These are phyloP conservation scores for Starmerella floris DNA, from an alignment of 805 yeast genomes.

Conservation along the genomic window DNA sequence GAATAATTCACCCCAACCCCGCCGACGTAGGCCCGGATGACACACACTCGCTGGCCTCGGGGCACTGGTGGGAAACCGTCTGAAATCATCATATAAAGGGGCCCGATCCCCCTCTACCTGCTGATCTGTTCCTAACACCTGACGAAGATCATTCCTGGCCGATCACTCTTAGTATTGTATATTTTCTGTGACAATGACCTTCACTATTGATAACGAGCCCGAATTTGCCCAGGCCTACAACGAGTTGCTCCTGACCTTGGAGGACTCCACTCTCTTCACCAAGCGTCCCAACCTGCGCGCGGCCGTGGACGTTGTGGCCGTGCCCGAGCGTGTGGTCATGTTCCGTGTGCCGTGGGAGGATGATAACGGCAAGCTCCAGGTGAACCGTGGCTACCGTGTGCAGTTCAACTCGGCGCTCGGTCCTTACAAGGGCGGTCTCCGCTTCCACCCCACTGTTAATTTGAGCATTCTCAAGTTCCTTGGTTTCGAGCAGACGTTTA, in stretches of 20 bases:
- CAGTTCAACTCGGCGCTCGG: conserved; percentile 97
- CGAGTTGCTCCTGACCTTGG: conserved; percentile 77
- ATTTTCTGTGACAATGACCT: no score
- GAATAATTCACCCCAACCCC: no score
- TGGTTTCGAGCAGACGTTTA: conserved; percentile 97
- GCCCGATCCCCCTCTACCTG: no score
- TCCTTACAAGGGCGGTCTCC: conserved; percentile 97
- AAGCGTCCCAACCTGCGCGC: conserved; percentile 82
- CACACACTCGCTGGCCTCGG: no score
- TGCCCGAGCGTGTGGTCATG: conserved; percentile 92
- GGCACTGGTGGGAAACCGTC: no score
- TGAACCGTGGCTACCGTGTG: conserved; percentile 95
- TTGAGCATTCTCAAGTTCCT: conserved; percentile 87
- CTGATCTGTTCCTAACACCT: no score
- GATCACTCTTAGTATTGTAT: no score
- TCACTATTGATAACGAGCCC: conserved; percentile 69
- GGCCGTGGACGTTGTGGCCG: conserved; percentile 77
- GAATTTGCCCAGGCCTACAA: conserved; percentile 98
- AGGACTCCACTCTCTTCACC: conserved; percentile 80
- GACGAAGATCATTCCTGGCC: no score
- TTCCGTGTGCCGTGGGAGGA: conserved; percentile 98
- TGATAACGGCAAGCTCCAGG: conserved; percentile 81
- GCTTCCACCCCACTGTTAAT: conserved; percentile 96
- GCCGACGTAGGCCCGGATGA: no score
- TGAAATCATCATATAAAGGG: no score